Percentiles rank a stretch among this genome's conserved stretches.
Evolutionary conservation across 2,329 filamentous ascomycete genomes (phyloP).

Genomic region (Cyanodermella asteris): DNA sequence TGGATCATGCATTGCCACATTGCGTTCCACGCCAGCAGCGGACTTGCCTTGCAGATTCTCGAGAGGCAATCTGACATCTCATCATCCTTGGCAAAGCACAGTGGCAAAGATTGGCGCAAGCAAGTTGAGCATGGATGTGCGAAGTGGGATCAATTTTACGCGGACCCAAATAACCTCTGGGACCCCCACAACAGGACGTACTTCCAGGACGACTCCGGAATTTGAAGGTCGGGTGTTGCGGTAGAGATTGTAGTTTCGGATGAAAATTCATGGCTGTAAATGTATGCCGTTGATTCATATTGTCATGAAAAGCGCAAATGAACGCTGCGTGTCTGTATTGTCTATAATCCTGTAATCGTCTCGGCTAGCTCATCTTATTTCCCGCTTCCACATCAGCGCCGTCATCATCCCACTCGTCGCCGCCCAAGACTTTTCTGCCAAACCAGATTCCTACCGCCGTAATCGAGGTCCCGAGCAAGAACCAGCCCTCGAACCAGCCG

Average conservation of each 20-base stretch:
- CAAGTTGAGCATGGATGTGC: background rate
- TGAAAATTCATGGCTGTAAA: too few species aligned
- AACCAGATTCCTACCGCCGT: conserved; percentile 56
- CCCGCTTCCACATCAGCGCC: conserved; percentile 40
- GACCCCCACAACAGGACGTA: background rate
- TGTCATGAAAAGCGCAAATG: too few species aligned
- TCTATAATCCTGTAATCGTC: too few species aligned
- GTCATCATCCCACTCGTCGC: conserved; percentile 29
- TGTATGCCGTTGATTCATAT: too few species aligned
- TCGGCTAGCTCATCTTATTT: conserved; percentile 50
- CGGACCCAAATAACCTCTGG: background rate
- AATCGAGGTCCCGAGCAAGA: conserved; percentile 42
- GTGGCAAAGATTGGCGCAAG: too few species aligned
- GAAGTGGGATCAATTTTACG: background rate
- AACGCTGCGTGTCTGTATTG: too few species aligned
- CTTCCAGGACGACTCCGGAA: background rate
- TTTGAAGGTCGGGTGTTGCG: background rate
- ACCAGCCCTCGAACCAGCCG: conserved; percentile 76
- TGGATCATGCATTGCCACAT: conserved; percentile 23
- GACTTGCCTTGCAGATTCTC: conserved; percentile 19
- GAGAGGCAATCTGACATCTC: conserved; percentile 20
- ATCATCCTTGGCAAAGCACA: too few species aligned
- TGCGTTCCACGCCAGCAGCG: conserved; percentile 27
- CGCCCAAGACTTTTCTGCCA: conserved; percentile 35
- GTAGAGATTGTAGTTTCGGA: too few species aligned